Base-by-base conservation (phyloP, 345 rosid genomes). In the Theobroma cacao region DNA sequence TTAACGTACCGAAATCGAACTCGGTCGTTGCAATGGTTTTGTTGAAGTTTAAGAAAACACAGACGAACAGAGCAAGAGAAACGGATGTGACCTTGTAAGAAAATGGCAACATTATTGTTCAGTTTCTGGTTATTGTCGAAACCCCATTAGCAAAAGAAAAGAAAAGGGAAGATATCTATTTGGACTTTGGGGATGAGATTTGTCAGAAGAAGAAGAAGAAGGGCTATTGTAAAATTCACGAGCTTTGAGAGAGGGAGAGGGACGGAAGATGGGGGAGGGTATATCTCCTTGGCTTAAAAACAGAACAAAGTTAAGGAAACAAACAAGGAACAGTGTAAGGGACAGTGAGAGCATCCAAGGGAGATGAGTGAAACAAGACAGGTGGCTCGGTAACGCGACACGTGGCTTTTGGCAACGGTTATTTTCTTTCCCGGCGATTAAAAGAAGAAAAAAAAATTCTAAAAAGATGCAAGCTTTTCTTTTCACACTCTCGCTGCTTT, bases 1-100 rank as follows among this genome's bases (percentile, higher is more conserved):
- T 87, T 68, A 96, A 75, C 48, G 94, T 91, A 1, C 93, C 95
- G 83, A 96, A 86, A 89, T 96, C 97, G 84, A 96, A 94, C 59
- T 86, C 89, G 0, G 90, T 88, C 15, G 90, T 71, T 61, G 85
- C 80, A 5, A 75, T 38, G 67, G 78, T 81, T 1, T 58, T 66
- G 52, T 52, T 36, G 20, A 70, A 85, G 73, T 68, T 78, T 75
- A 28, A 43, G 77, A 83, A 73, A 41, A 84, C 80, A 71, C 84
- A 88, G 84, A 84, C 86, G 24, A 88, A 59, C 17, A 87, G 50
- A 74, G 81, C 78, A 11, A 73, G 79, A 4, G 22, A 50, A 70
- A 84, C 58, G 45, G 47, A 24, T 48, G 77, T 43, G 74, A 80
- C 60, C 77, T 75, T 82, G 80, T 48, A 22, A 22, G 74, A 75